phyloP scores from a whole-genome alignment of 108 stramenopile genomes.

The Skeletonema costatum region DNA sequence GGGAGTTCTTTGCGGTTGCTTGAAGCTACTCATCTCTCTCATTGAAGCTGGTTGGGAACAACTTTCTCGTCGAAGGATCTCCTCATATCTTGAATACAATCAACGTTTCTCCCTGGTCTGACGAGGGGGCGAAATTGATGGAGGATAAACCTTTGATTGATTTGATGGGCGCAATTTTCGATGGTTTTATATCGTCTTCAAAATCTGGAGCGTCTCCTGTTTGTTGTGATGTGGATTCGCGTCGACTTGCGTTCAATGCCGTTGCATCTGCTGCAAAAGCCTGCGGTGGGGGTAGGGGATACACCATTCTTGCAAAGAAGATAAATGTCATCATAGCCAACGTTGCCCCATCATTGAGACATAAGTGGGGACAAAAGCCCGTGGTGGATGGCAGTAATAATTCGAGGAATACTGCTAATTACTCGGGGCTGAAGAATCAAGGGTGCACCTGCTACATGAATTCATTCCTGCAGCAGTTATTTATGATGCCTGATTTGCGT shows the following conservation, averaged over 20 bases:
- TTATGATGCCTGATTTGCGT: slow-evolving; percentile 94
- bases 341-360: slow-evolving; percentile 74
- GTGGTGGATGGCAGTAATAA: slow-evolving; percentile 41
- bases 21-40: slow-evolving; percentile 72
- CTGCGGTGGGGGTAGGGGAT: slow-evolving; percentile 65
- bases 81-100: slow-evolving; percentile 52
- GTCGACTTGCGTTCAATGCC: slow-evolving; percentile 81
- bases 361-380: slow-evolving; percentile 74
- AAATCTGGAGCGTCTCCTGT: slow-evolving; percentile 63
- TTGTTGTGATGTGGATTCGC: slow-evolving; percentile 82
- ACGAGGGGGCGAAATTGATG: not conserved
- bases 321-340: slow-evolving; percentile 62
- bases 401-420: slow-evolving; percentile 63
- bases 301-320: slow-evolving; percentile 58
- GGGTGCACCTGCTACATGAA: slow-evolving; percentile 99
- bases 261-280: slow-evolving; percentile 68
- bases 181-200: slow-evolving; percentile 79
- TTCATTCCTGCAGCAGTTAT: slow-evolving; percentile 93
- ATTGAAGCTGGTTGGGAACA: slow-evolving; percentile 61
- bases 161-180: slow-evolving; percentile 88
- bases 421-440: slow-evolving; percentile 94
- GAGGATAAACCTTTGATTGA: slow-evolving; percentile 64
- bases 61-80: slow-evolving; percentile 56
- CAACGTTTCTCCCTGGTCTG: slow-evolving; percentile 60
- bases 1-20: slow-evolving; percentile 84